Evolutionary conservation across 331 rosid species (phyloP).

Genomic region (Malus hybrid): DNA sequence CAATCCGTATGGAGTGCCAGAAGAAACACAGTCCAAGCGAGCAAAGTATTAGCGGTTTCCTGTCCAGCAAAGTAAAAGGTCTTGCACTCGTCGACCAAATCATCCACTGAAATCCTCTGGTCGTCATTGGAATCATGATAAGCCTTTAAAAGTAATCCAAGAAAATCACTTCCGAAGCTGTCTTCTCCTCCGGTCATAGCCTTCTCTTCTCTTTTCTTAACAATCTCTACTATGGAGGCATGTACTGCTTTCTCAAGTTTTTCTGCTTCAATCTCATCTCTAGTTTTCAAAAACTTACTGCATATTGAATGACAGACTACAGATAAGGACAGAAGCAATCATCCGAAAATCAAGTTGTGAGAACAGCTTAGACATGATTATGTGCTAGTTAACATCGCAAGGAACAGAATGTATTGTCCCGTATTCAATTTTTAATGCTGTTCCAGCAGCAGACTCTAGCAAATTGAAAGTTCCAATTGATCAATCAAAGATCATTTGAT

Average conservation of each 20-base stretch:
- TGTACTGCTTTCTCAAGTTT: constrained; percentile 8
- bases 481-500: too few species aligned
- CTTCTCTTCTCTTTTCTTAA: constrained; percentile 22
- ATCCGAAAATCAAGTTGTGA: background rate
- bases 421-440: too few species aligned
- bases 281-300: constrained; percentile 8
- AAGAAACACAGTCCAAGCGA: constrained; percentile 27
- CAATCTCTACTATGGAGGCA: constrained; percentile 4
- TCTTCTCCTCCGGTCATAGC: constrained; percentile 5
- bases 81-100: constrained; percentile 26
- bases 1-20: constrained; percentile 14
- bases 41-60: constrained; percentile 18
- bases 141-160: constrained; percentile 27
- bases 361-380: too few species aligned
- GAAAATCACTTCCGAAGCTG: constrained; percentile 24
- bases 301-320: background rate
- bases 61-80: constrained; percentile 36
- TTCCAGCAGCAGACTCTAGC: too few species aligned
- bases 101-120: constrained; percentile 12
- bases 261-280: constrained; percentile 14
- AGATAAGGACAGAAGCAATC: background rate
- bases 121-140: constrained; percentile 11
- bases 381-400: too few species aligned
- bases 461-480: too few species aligned
- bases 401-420: too few species aligned